Base-by-base conservation (phyloP, 1,284 basidiomycete genomes). In the Amylostereum areolatum region DNA sequence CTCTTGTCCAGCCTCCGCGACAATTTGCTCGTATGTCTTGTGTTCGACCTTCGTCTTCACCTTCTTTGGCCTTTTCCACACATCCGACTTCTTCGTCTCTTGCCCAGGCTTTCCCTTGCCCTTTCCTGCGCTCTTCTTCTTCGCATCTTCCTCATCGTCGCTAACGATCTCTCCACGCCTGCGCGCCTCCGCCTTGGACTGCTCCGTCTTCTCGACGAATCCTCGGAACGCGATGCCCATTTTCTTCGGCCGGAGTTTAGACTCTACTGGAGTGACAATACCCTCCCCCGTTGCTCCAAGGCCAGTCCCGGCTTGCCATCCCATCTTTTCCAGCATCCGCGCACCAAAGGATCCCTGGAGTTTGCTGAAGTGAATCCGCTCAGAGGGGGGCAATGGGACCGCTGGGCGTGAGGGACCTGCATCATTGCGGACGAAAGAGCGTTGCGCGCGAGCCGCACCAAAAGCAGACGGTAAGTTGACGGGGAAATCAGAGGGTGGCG, bases 1-100 rank as follows among this genome's bases (percentile, higher is more conserved):
- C 34, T 83, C 78, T 53, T 78, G 73, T 0, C 86, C 89, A 24
- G 87, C 83, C 63, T 95, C 93, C 3, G 88, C 87, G 42, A 97
- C 65, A 49, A 97, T 90, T 66, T 98, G 82, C 65, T 98, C 95
- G 62, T 97, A 97, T 0, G 92, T 93, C 74, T 94, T 95, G 71
- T 96, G 92, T 62, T 93, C 84, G 28, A 94, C 73, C 66, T 83
- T 90, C 29, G 79, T 81, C 69, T 93, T 97, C 52, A 82, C 74
- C 63, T 88, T 92, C 72, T 81, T 89, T 18, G 89, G 84, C 55
- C 80, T 84, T 70, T 87, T 92, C 85, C 88, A 90, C 1, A 76
- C 80, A 43, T 89, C 85, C 1, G 81, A 78, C 54, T 75, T 71
- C 54, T 81, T 81, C 57, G 81, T 73, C 47, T 80, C 78, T 32